Percentiles rank a stretch among this genome's conserved stretches.
Evolutionary conservation across 2,329 filamentous ascomycete genomes (phyloP).

Genomic region (Gremmenia infestans): DNA sequence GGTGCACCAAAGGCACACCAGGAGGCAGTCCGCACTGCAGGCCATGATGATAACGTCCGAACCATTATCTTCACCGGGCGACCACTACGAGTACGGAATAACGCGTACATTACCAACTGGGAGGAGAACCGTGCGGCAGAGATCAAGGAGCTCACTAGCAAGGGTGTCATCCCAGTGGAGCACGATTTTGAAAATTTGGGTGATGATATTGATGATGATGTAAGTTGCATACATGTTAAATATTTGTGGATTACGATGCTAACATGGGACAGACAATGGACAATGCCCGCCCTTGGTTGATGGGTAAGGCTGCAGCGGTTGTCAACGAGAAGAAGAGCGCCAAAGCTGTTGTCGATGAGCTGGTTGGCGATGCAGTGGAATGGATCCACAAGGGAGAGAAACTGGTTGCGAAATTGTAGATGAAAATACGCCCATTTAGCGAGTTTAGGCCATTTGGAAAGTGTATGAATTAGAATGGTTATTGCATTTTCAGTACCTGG

Average conservation of each 20-base stretch:
- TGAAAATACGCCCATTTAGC: background rate
- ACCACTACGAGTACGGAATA: constrained; percentile 87
- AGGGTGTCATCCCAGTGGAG: constrained; percentile 92
- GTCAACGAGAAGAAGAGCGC: constrained; percentile 89
- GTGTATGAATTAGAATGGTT: background rate
- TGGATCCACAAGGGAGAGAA: constrained; percentile 65
- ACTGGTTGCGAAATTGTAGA: constrained; percentile 64
- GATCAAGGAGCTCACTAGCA: constrained; percentile 85
- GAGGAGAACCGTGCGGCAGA: constrained; percentile 84
- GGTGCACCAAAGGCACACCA: constrained; percentile 91
- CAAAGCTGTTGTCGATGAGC: constrained; percentile 90
- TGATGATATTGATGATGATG: constrained; percentile 51
- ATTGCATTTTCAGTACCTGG: background rate
- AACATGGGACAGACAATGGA: constrained; percentile 71
- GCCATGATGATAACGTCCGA: constrained; percentile 92
- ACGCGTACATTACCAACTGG: constrained; percentile 93
- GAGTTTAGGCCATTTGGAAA: background rate
- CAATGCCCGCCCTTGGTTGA: constrained; percentile 83
- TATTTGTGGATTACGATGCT: constrained; percentile 45
- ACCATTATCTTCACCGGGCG: constrained; percentile 99
- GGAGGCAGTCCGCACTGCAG: constrained; percentile 85
- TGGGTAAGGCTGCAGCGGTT: constrained; percentile 95
- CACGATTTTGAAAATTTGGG: constrained; percentile 86
- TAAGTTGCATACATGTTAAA: background rate
- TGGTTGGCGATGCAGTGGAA: constrained; percentile 75